Evolutionary conservation across 2,329 filamentous ascomycete genomes (phyloP).

Genomic region (Proliferodiscus dingleyae): DNA sequence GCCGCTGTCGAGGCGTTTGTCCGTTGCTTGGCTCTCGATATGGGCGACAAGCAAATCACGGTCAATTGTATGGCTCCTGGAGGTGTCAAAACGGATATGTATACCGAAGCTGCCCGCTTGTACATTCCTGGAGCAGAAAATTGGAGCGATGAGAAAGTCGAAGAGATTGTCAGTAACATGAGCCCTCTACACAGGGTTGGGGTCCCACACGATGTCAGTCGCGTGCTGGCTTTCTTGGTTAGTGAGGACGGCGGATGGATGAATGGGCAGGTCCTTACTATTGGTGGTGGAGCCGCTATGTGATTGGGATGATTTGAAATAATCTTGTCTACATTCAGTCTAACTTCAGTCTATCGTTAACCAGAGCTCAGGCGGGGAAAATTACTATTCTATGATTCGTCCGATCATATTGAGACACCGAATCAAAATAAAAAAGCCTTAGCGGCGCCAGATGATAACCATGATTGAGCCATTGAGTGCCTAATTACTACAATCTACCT

Average conservation of each 20-base stretch:
- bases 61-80: slow-evolving; percentile 65
- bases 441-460: too few relatives aligned
- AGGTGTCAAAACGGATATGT: slow-evolving; percentile 63
- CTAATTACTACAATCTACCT: too few relatives aligned
- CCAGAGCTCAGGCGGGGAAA: too few relatives aligned
- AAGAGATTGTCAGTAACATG: slow-evolving; percentile 51
- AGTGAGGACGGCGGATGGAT: slow-evolving; percentile 47
- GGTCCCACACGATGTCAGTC: slow-evolving; percentile 61
- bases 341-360: too few relatives aligned
- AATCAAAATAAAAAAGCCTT: too few relatives aligned
- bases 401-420: too few relatives aligned
- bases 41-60: slow-evolving; percentile 57
- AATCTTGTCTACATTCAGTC: too few relatives aligned
- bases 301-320: too few relatives aligned
- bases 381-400: too few relatives aligned
- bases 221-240: slow-evolving; percentile 56
- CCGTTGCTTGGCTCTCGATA: slow-evolving; percentile 59
- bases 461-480: too few relatives aligned
- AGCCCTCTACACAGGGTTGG: slow-evolving; percentile 60
- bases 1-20: slow-evolving; percentile 72
- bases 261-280: slow-evolving; percentile 25
- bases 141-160: slow-evolving; percentile 50
- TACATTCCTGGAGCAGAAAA: slow-evolving; percentile 54
- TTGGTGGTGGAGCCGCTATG: too few relatives aligned
- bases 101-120: slow-evolving; percentile 58